Evolutionary conservation across 1,139 yeast genomes (phyloP), one percentile per base, ranked within the genome.

Genomic region (Candida anutae): DNA sequence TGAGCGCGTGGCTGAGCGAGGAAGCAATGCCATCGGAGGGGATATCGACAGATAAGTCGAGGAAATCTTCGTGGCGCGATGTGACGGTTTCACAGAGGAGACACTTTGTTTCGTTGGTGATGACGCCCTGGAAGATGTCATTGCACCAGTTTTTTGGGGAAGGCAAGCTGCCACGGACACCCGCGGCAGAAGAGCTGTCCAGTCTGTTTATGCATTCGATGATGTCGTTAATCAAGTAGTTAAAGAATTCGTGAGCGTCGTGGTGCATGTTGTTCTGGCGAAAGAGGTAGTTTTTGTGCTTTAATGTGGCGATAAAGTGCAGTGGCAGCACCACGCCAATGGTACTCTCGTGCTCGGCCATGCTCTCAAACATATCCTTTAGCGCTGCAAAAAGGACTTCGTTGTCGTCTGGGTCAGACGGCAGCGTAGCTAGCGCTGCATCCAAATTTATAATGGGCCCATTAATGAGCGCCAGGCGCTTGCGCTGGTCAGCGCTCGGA

Each of bases 181-280:
- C n/a, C n/a, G n/a, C n/a, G n/a, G n/a, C n/a, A 6, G 51, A 50
- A 15, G 39, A 32, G 10, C 55, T 59, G 30, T 38, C 29, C 31
- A 51, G 70, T 31, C 50, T 49, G 32, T 73, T 76, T 18, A 83
- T 54, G 21, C 72, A 66, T 40, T 90, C 98, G 33, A 87, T 75
- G 17, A 84, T 73, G 39, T 78, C 83, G 53, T 90, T 90, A 29
- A 90, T 64, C 39, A 88, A 54, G 46, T 84, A 88, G 51, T 88
- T 88, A 48, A 87, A 69, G 52, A 90, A 90, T 52, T 90, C 98
- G 54, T 90, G 98, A 3, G 98, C 96, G 61, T 90, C 98, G 49
- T 90, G 98, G 52, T 90, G 98, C 95, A 88, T 87, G 36, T 65
- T 65, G 29, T 82, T 77, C 35, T 87, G 82, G 37, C 95, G 66